Evolutionary conservation across 148 eudicot genomes (phyloP).

Genomic region (Chenopodium album): DNA sequence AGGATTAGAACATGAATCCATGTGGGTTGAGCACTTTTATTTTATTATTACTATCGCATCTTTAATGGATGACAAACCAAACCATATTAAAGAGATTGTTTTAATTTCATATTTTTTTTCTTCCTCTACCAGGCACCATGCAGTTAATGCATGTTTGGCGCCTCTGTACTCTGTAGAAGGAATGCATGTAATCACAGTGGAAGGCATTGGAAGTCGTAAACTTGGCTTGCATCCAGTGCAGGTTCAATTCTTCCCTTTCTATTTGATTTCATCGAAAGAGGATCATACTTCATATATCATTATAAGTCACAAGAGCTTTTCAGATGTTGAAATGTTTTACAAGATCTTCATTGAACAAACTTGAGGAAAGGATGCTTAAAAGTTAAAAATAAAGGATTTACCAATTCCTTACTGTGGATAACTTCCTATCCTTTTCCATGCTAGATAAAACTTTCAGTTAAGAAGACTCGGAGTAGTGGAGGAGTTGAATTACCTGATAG

Average conservation of each 20-base stretch:
- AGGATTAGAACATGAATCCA: not conserved
- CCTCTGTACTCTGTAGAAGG: slow-evolving; percentile 94
- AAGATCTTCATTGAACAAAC: not conserved
- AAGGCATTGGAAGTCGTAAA: slow-evolving; percentile 83
- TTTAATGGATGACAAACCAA: not conserved
- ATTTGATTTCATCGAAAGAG: not conserved
- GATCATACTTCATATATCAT: not conserved
- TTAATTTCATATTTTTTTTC: not conserved
- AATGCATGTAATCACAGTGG: slow-evolving; percentile 97
- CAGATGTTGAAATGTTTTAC: not conserved
- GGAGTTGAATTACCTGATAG: not conserved
- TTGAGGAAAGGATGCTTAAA: not conserved
- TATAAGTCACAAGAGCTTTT: not conserved
- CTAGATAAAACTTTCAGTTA: too few species aligned
- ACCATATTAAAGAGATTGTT: not conserved
- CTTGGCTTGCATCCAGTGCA: slow-evolving; percentile 94
- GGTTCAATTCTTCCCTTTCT: slow-evolving; percentile 41
- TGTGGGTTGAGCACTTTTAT: not conserved
- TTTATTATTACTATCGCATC: not conserved
- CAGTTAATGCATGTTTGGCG: slow-evolving; percentile 93
- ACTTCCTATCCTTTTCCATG: too few species aligned
- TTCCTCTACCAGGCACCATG: slow-evolving; percentile 58
- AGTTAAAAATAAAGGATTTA: not conserved
- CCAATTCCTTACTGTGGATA: not conserved
- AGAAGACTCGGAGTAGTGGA: too few species aligned